Conservation (phyloP, 805 yeast species). For the Yamadazyma kitorensis region DNA sequence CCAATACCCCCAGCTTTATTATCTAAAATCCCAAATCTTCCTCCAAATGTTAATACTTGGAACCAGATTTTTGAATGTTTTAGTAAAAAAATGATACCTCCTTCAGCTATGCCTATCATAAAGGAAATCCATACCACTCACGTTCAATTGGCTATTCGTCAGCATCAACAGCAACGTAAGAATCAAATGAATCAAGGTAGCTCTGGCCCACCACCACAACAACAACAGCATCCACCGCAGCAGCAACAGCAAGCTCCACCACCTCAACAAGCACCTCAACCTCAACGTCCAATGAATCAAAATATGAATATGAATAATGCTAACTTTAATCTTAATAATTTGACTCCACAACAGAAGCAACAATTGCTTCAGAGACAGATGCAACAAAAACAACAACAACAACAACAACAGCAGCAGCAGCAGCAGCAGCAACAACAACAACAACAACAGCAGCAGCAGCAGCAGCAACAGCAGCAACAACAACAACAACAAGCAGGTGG, state of each 20-base stretch:
- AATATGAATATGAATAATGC: no score
- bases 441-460: constrained; percentile 13
- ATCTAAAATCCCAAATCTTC: constrained; percentile 68
- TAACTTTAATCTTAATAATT: constrained; percentile 12
- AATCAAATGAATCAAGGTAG: constrained; percentile 19
- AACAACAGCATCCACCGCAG: constrained; percentile 10
- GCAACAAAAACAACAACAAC: constrained; percentile 21
- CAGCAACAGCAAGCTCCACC: constrained; percentile 13
- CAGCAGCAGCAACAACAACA: constrained; percentile 17
- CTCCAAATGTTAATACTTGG: constrained; percentile 81
- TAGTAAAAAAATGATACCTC: constrained; percentile 56
- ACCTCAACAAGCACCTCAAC: constrained; percentile 13
- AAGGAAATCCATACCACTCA: constrained; percentile 69
- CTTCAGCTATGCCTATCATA: constrained; percentile 55
- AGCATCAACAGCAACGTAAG: constrained; percentile 44
- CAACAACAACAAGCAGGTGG: constrained; percentile 15
- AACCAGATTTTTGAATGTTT: constrained; percentile 65
- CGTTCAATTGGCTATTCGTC: constrained; percentile 52
- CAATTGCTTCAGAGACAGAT: constrained; percentile 36
- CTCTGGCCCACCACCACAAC: constrained; percentile 7
- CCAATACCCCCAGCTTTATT: constrained; percentile 73
- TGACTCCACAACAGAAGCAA: constrained; percentile 37
- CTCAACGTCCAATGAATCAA: constrained; percentile 8
- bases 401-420: constrained; percentile 11
- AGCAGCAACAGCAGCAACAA: constrained; percentile 16